Base-by-base conservation (phyloP, 306 rosid genomes). In the Prunus armeniaca region DNA sequence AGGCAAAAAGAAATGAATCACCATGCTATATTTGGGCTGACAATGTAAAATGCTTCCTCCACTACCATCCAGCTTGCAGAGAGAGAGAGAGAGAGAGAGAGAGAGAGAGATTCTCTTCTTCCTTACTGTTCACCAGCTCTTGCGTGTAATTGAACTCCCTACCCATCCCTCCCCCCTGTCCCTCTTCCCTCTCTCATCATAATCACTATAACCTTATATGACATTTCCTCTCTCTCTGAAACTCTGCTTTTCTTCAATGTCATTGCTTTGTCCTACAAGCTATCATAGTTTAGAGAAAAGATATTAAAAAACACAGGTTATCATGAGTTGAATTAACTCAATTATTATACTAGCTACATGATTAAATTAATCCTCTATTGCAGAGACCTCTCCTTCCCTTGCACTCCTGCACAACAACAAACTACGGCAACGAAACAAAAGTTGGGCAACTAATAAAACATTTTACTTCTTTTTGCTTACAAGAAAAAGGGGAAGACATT, bases 31-130 rank as follows among this genome's bases (percentile, higher is more conserved):
- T 89, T 81, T 88, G 89, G 88, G 73, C 63, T 87, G 86, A 89
- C 96, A 89, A 30, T 12, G 67, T 64, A 46, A 82, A 85, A 86
- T 89, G 95, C 83, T 72, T 71, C 70, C 72, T 87, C 89, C 88
- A 89, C 87, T 80, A 46, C 73, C 84, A 78, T 82, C 71, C 75
- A 77, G 55, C 46, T 52, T 85, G 81, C 74, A 84, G 15, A 47
- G 5, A 47, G 52, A 47, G 14, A 46, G 51, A 9, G 4, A 46
- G 84, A 9, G 14, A 46, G 84, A 75, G 83, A 22, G 34, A 18
- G 47, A 70, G 60, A 51, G 47, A 69, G 56, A 56, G 74, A 80
- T 77, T 65, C 69, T 82, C 2, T 92, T 88, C 76, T 22, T 60
- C 32, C 15, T 5, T 0, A 34, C 43, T 30, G 50, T 19, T 65